These are phyloP conservation scores for Apiospora phragmitis DNA, from an alignment of 2,329 filamentous ascomycete genomes.

Conservation along the genomic window DNA sequence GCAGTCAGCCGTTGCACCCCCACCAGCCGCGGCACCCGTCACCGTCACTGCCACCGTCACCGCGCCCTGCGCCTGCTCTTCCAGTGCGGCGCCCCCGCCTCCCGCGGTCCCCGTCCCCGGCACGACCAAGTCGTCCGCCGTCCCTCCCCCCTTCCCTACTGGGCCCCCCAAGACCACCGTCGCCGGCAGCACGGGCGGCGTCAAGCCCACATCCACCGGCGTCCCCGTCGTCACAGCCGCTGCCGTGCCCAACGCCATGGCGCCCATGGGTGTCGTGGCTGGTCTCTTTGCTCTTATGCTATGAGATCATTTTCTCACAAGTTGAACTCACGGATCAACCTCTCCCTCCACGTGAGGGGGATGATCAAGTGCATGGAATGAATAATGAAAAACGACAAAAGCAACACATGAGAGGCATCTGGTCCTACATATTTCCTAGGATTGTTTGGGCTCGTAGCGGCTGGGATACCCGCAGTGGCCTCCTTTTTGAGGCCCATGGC, in stretches of 20 bases:
- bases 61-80: background rate
- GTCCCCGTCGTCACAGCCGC: constrained; percentile 5
- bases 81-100: background rate
- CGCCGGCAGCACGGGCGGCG: constrained; percentile 6
- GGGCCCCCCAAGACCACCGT: background rate
- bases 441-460: background rate
- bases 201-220: background rate
- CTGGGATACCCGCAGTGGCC: constrained; percentile 2
- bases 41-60: constrained; percentile 6
- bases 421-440: constrained; percentile 1
- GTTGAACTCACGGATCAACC: background rate
- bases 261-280: background rate
- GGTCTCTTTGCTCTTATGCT: constrained; percentile 5
- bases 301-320: background rate
- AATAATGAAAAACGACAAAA: background rate
- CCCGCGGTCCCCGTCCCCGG: background rate
- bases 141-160: background rate
- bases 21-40: background rate
- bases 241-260: background rate
- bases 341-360: too few species aligned
- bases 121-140: background rate
- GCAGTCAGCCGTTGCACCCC: background rate
- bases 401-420: background rate
- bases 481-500: background rate
- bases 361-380: background rate